Evolutionary conservation across 2,329 filamentous ascomycete species (phyloP).

Genomic region (Cryphonectria radicalis): DNA sequence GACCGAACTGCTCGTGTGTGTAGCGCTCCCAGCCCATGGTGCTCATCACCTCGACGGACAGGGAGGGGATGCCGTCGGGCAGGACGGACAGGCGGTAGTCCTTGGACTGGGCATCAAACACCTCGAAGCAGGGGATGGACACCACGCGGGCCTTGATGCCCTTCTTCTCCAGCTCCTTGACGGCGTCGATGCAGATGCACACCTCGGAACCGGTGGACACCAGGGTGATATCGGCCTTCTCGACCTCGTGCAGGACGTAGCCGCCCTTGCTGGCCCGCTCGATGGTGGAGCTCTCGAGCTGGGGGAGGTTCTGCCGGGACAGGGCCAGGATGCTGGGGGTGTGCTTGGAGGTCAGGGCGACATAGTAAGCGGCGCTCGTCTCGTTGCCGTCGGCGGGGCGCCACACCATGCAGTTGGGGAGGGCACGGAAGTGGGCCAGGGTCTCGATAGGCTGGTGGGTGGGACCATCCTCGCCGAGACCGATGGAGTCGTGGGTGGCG

Average conservation of each 20-base stretch:
- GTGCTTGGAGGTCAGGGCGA: conserved; percentile 84
- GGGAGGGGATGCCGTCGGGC: conserved; percentile 88
- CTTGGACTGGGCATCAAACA: conserved; percentile 93
- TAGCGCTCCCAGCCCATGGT: conserved; percentile 99
- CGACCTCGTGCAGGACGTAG: conserved; percentile 84
- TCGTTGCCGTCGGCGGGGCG: conserved; percentile 98
- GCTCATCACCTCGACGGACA: conserved; percentile 95
- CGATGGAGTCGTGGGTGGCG: conserved; percentile 98
- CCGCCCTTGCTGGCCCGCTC: conserved; percentile 92
- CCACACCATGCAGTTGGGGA: conserved; percentile 99
- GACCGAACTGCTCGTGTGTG: conserved; percentile 98
- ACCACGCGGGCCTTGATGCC: conserved; percentile 88
- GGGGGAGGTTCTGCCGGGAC: conserved; percentile 96
- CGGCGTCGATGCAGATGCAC: conserved; percentile 87
- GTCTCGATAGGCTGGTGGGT: conserved; percentile 99
- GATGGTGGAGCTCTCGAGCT: conserved; percentile 91
- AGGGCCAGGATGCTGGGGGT: conserved; percentile 93
- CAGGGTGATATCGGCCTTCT: conserved; percentile 84
- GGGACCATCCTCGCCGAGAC: conserved; percentile 96
- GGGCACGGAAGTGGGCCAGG: conserved; percentile 94
- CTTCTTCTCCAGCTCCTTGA: conserved; percentile 89
- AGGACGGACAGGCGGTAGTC: conserved; percentile 93
- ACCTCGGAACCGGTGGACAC: conserved; percentile 97
- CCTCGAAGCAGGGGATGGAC: conserved; percentile 95
- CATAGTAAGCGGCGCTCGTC: conserved; percentile 96